A percentile compares a stretch with the other conserved stretches of the same genome.
These are phyloP conservation scores for Trichoderma orchidacearum DNA, from an alignment of 495 filamentous ascomycete species.

Conservation along the genomic window DNA sequence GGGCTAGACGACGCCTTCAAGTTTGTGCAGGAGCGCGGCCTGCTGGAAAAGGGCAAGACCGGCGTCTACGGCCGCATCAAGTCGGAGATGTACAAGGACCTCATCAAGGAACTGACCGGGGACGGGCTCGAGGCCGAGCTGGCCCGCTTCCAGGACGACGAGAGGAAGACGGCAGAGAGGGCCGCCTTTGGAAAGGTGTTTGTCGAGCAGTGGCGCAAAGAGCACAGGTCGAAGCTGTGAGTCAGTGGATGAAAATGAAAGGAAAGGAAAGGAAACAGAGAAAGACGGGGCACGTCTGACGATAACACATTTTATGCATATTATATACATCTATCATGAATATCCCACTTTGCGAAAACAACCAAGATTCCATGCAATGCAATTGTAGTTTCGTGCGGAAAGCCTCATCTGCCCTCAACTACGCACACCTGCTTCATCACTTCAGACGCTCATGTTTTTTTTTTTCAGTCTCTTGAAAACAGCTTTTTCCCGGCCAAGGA, in stretches of 20 bases:
- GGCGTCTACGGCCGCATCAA: conserved; percentile 57
- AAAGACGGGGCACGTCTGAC: no score
- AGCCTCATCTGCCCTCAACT: no score
- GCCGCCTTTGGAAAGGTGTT: conserved; percentile 13
- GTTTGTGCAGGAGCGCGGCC: conserved; percentile 38
- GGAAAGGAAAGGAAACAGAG: not conserved
- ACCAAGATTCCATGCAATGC: no score
- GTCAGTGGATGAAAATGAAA: not conserved
- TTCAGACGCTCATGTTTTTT: no score
- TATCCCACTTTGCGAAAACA: no score
- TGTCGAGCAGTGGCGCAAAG: conserved; percentile 29
- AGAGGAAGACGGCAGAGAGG: conserved; percentile 17
- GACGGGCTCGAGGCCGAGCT: conserved; percentile 26
- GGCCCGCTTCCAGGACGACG: conserved; percentile 23
- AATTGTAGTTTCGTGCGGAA: no score
- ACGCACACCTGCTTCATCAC: no score
- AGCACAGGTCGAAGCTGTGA: conserved; percentile 11
- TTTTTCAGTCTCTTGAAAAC: no score
- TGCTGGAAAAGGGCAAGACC: conserved; percentile 44
- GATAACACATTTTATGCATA: no score
- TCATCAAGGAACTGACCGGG: conserved; percentile 35
- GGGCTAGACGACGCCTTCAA: conserved; percentile 37
- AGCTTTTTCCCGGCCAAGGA: no score
- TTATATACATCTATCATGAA: no score
- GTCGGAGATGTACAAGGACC: conserved; percentile 57